phyloP scores from a whole-genome alignment of 306 rosid species.

The Mimosa bimucronata region DNA sequence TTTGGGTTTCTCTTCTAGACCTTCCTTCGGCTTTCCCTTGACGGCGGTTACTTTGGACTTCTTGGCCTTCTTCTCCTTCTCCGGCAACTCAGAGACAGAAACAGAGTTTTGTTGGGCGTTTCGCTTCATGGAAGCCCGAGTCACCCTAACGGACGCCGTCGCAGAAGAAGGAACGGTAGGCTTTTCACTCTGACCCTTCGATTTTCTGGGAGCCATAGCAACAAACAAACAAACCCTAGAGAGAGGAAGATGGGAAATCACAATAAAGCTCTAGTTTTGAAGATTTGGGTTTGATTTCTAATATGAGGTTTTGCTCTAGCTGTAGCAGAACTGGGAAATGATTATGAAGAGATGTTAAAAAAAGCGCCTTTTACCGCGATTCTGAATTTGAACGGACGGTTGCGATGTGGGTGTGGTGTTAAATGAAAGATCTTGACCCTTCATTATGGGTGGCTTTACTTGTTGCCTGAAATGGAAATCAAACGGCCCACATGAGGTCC shows the following conservation, averaged over 20 bases:
- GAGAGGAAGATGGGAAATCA: not conserved
- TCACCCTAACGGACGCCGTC: slow-evolving; percentile 11
- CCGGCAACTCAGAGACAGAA: not conserved
- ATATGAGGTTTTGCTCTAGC: not conserved
- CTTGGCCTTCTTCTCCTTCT: slow-evolving; percentile 11
- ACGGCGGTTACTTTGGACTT: not conserved
- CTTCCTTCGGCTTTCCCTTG: not conserved
- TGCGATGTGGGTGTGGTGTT: not conserved
- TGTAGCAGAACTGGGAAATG: not conserved
- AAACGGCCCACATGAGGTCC: not conserved
- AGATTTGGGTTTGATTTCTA: not conserved
- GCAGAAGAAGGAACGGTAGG: not conserved
- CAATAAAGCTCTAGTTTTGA: not conserved
- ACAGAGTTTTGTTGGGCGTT: not conserved
- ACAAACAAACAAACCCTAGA: not conserved
- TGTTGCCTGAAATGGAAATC: not conserved
- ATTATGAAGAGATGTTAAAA: not conserved
- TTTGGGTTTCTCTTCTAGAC: not conserved
- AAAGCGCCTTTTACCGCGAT: slow-evolving; percentile 32
- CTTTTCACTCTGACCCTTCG: not conserved
- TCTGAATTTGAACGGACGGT: slow-evolving; percentile 32
- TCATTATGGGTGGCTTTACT: not conserved
- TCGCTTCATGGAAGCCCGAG: slow-evolving; percentile 36
- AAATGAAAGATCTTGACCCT: not conserved
- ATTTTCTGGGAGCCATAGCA: not conserved